phyloP scores from a whole-genome alignment of 2,329 filamentous ascomycete species.

The Colletotrichum destructivum region DNA sequence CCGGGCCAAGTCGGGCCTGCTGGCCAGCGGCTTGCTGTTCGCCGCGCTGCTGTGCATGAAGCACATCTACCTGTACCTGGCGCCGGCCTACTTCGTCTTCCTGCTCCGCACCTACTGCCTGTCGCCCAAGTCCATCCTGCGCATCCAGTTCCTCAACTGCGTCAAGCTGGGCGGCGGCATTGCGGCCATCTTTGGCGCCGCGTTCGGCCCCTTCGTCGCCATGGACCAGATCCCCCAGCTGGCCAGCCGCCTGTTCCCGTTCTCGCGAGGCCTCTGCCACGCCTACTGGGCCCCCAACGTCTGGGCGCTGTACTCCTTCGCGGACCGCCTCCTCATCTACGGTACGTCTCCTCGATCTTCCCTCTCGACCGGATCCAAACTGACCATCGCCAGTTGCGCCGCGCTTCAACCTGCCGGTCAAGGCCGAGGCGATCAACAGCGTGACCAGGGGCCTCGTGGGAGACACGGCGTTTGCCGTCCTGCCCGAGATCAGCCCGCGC shows the following conservation, averaged over 20 bases:
- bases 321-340: conserved; percentile 86
- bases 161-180: conserved; percentile 87
- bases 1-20: conserved; percentile 79
- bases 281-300: conserved; percentile 99
- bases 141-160: conserved; percentile 83
- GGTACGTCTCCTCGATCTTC: conserved; percentile 67
- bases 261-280: conserved; percentile 93
- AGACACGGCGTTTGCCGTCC: conserved; percentile 92
- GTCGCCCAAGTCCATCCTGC: conserved; percentile 81
- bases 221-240: conserved; percentile 90
- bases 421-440: conserved; percentile 83
- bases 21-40: conserved; percentile 87
- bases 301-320: conserved; percentile 97
- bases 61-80: conserved; percentile 97
- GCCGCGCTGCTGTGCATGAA: conserved; percentile 92
- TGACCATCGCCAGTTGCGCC: conserved; percentile 78
- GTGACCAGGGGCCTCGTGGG: conserved; percentile 94
- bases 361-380: conserved; percentile 36
- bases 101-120: conserved; percentile 92
- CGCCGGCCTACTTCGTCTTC: conserved; percentile 95
- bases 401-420: conserved; percentile 80
- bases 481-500: conserved; percentile 87
- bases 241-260: conserved; percentile 89
- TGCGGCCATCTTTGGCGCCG: conserved; percentile 78
- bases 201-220: conserved; percentile 89